A percentile compares a stretch with the other conserved stretches of the same genome.
phyloP scores from a whole-genome alignment of 139 green algal genomes.

The Micractinium conductrix region DNA sequence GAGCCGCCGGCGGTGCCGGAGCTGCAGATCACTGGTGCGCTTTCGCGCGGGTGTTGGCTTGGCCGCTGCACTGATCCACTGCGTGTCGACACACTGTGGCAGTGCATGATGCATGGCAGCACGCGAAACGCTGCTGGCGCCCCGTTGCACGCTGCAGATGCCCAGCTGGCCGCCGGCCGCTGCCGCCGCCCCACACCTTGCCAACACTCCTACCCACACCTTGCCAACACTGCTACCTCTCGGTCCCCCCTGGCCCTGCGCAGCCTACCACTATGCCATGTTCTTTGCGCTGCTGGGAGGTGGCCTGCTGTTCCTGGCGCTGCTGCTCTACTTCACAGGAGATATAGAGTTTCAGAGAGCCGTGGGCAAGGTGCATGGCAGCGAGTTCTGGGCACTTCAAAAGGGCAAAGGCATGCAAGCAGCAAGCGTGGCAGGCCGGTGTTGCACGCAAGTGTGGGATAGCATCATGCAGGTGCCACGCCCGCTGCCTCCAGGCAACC shows the following conservation, averaged over 20 bases:
- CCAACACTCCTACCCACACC: not conserved
- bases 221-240: not conserved
- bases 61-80: too few species aligned
- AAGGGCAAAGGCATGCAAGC: too few species aligned
- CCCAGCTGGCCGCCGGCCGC: not conserved
- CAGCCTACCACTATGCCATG: conserved; percentile 48
- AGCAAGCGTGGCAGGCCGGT: too few species aligned
- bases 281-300: conserved; percentile 56
- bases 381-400: too few species aligned
- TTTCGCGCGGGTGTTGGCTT: not conserved
- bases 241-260: too few species aligned
- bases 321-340: conserved; percentile 66
- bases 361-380: conserved; percentile 30
- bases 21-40: conserved; percentile 23
- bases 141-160: too few species aligned
- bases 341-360: conserved; percentile 63
- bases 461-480: too few species aligned
- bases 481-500: too few species aligned
- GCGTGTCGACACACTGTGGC: too few species aligned
- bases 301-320: conserved; percentile 60
- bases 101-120: too few species aligned
- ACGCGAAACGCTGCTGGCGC: too few species aligned
- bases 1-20: conserved; percentile 20
- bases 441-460: too few species aligned
- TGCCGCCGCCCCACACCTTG: not conserved